Conservation (phyloP, 495 filamentous ascomycete species). For the Aspergillus baeticus region DNA sequence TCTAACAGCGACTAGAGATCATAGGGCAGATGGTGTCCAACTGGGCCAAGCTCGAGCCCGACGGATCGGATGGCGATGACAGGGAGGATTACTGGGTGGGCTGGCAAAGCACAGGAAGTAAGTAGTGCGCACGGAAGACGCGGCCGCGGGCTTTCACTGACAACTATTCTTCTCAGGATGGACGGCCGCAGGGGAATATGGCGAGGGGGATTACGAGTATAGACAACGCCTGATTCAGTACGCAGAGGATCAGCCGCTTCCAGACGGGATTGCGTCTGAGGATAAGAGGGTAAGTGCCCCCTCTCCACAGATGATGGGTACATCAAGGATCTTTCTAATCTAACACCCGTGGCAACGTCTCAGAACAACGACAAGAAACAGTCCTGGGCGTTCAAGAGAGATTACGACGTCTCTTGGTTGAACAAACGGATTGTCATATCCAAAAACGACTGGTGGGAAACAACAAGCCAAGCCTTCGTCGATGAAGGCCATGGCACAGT, state of each 20-base stretch:
- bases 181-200: constrained; percentile 9
- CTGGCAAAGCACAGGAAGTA: too few relatives aligned
- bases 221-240: constrained; percentile 9
- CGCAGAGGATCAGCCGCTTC: constrained; percentile 13
- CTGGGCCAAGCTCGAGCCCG: constrained; percentile 17
- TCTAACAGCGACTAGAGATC: constrained; percentile 5
- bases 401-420: constrained; percentile 14
- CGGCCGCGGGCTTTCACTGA: too few relatives aligned
- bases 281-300: too few relatives aligned
- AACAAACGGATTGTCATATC: constrained; percentile 1
- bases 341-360: too few relatives aligned
- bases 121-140: too few relatives aligned
- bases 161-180: background rate
- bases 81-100: constrained; percentile 13
- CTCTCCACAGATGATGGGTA: too few relatives aligned
- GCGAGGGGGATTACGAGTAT: constrained; percentile 4
- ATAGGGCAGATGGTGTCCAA: constrained; percentile 15
- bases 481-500: too few relatives aligned
- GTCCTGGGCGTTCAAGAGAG: constrained; percentile 17
- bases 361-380: constrained; percentile 12
- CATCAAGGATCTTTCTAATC: too few relatives aligned
- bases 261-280: constrained; percentile 9
- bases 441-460: constrained; percentile 12
- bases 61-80: constrained; percentile 1
- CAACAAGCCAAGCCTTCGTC: too few relatives aligned